These are phyloP conservation scores for Septoria petroselini DNA, from an alignment of 2,329 filamentous ascomycete genomes.

Conservation along the genomic window DNA sequence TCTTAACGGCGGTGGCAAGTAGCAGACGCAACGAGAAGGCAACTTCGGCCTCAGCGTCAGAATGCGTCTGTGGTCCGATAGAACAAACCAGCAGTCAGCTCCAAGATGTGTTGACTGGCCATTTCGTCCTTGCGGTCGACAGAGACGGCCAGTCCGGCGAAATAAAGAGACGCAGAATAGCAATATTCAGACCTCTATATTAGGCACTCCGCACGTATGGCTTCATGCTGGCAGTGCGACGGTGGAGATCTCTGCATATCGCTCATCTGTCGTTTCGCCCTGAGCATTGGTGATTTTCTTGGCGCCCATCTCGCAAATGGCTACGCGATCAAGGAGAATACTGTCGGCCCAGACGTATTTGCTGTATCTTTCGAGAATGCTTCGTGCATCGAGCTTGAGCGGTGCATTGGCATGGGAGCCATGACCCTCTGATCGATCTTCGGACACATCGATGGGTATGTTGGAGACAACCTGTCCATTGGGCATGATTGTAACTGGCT, in stretches of 20 bases:
- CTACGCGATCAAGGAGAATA: conserved; percentile 65
- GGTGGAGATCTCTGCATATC: conserved; percentile 51
- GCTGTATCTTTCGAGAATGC: conserved; percentile 54
- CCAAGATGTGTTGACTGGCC: too few species aligned
- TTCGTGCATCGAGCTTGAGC: conserved; percentile 43
- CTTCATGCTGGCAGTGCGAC: conserved; percentile 21
- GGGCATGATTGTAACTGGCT: conserved; percentile 1
- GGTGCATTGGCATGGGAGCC: conserved; percentile 38
- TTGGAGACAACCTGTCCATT: background rate
- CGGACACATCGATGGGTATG: background rate
- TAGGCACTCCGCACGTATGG: background rate
- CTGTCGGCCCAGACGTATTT: conserved; percentile 69
- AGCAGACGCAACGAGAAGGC: too few species aligned
- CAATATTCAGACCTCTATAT: too few species aligned
- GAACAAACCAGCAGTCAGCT: too few species aligned
- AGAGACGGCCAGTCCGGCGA: too few species aligned
- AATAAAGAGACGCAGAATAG: too few species aligned
- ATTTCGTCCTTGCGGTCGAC: too few species aligned
- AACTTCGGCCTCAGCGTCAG: too few species aligned
- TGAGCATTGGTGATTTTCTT: conserved; percentile 56
- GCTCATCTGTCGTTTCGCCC: conserved; percentile 51
- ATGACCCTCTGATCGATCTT: conserved; percentile 31
- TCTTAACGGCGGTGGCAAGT: background rate
- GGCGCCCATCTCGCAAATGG: conserved; percentile 85
- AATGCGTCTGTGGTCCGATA: too few species aligned